These are phyloP conservation scores for Penicillium robsamsonii DNA, from an alignment of 495 filamentous ascomycete species.

Conservation along the genomic window DNA sequence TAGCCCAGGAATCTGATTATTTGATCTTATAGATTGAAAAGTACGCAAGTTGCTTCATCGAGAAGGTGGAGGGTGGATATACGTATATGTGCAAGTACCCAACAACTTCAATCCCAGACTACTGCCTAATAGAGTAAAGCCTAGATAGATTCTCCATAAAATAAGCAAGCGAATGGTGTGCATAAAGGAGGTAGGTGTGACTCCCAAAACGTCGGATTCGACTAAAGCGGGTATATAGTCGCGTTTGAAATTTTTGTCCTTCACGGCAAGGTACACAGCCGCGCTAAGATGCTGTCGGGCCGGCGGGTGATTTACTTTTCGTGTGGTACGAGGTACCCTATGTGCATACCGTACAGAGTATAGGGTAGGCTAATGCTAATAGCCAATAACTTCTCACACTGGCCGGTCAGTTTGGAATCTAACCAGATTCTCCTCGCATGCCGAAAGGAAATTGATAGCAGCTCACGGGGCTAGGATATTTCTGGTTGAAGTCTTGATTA, in stretches of 20 bases:
- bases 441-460: not conserved
- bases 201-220: conserved; percentile 1
- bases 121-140: not conserved
- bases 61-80: not conserved
- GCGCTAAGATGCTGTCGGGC: conserved; percentile 4
- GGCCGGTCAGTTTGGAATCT: not conserved
- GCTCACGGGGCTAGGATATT: not conserved
- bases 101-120: not conserved
- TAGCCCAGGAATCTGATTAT: not conserved
- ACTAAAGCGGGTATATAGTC: not conserved
- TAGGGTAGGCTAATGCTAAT: not conserved
- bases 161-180: not conserved
- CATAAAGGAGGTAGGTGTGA: conserved; percentile 4
- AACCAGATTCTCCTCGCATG: not conserved
- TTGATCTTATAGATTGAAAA: not conserved
- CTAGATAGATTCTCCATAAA: not conserved
- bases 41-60: not conserved
- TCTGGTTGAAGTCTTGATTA: conserved; percentile 1
- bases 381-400: not conserved
- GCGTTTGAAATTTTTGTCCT: not conserved
- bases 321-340: not conserved
- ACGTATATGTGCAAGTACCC: not conserved
- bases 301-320: not conserved
- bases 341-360: not conserved
- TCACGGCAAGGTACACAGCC: conserved; percentile 1